phyloP scores from a whole-genome alignment of 352 stramenopile genomes.

The Globisporangium lucens region DNA sequence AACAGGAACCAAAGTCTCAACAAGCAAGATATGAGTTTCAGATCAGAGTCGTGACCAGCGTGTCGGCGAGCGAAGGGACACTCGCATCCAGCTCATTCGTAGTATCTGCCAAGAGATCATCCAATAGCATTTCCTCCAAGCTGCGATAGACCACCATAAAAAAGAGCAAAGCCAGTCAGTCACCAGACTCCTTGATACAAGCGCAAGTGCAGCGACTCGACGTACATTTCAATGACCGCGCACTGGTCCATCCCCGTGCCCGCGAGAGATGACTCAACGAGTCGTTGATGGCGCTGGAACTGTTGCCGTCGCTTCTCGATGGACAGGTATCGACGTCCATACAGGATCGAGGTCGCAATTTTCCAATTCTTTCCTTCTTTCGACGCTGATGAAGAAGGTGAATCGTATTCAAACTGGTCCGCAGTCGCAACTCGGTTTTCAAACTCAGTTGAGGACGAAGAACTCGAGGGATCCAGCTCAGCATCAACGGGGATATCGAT shows the following conservation, averaged over 20 bases:
- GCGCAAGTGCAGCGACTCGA: neutral
- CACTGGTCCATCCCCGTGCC: slow-evolving; percentile 56
- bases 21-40: neutral
- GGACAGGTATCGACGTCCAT: slow-evolving; percentile 10
- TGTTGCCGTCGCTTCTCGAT: slow-evolving; percentile 52
- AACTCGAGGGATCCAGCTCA: neutral
- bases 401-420: neutral
- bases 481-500: slow-evolving; percentile 23
- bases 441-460: neutral
- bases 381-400: slow-evolving; percentile 13
- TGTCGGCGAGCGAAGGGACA: slow-evolving; percentile 27
- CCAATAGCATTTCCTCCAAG: slow-evolving; percentile 32
- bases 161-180: neutral
- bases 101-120: slow-evolving; percentile 32
- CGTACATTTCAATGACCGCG: slow-evolving; percentile 63
- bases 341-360: slow-evolving; percentile 17
- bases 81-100: slow-evolving; percentile 27
- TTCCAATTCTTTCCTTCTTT: slow-evolving; percentile 20
- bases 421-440: neutral
- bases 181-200: neutral
- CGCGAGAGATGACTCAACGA: slow-evolving; percentile 54
- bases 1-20: neutral
- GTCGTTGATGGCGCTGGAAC: slow-evolving; percentile 47
- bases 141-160: slow-evolving; percentile 2
- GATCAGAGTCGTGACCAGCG: slow-evolving; percentile 25